These are phyloP conservation scores for Hyphodiscus sp. DNA, from an alignment of 2,329 filamentous ascomycete genomes.

Conservation along the genomic window DNA sequence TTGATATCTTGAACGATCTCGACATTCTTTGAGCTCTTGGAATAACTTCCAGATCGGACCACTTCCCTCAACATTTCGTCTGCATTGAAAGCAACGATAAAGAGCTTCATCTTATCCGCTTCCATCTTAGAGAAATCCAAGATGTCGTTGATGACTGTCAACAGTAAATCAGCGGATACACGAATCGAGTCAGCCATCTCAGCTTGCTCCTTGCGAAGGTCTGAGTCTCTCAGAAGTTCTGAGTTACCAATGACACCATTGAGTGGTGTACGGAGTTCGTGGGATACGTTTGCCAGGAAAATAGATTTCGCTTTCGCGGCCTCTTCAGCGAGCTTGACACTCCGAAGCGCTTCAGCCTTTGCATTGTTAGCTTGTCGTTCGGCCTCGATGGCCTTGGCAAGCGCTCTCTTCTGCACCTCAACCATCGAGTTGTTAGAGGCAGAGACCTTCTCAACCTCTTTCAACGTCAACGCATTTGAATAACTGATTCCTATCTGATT, in stretches of 20 bases:
- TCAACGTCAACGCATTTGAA: constrained; percentile 60
- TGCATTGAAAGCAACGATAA: constrained; percentile 62
- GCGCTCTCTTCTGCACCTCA: constrained; percentile 65
- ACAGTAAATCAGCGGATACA: constrained; percentile 75
- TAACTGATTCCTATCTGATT: constrained; percentile 73
- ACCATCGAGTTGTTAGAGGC: constrained; percentile 76
- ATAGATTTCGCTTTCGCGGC: constrained; percentile 78
- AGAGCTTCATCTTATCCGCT: constrained; percentile 78
- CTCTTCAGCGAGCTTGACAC: constrained; percentile 76
- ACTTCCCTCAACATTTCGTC: constrained; percentile 61
- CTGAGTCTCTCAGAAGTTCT: constrained; percentile 72
- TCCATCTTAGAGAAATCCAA: constrained; percentile 94
- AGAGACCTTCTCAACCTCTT: constrained; percentile 69
- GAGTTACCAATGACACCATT: constrained; percentile 87
- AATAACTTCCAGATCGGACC: constrained; percentile 58
- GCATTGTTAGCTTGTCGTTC: constrained; percentile 72
- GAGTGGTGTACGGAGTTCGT: constrained; percentile 75
- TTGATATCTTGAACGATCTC: constrained; percentile 65
- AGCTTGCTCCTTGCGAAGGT: constrained; percentile 66
- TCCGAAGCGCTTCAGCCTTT: constrained; percentile 69
- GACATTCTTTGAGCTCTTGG: constrained; percentile 57
- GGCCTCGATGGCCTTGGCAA: constrained; percentile 64
- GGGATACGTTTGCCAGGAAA: constrained; percentile 73
- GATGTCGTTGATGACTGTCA: constrained; percentile 95
- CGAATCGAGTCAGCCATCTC: constrained; percentile 86